Base-by-base conservation (phyloP, 305 asterid species). In the Rubia tinctorum region DNA sequence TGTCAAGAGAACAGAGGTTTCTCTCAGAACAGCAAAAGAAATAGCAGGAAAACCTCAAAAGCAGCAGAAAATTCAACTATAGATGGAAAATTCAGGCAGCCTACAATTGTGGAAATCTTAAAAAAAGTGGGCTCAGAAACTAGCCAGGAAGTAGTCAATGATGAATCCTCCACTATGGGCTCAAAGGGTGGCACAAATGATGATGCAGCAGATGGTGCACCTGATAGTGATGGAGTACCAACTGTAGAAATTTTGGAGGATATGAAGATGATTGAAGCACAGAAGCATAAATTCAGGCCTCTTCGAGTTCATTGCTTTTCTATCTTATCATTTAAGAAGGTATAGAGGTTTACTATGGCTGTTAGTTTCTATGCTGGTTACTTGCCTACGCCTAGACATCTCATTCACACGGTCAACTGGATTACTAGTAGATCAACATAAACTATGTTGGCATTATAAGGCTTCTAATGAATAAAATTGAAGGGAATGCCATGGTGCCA, bases 251-350 rank as follows among this genome's bases (percentile, higher is more conserved):
- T 90, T 61, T 90, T 88, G 75, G 83, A 84, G 56, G 84, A 85
- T 76, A 71, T 79, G 49, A 86, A 82, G 85, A 77, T 74, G 75
- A 76, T 92, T 66, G 96, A 90, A 82, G 85, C 85, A 68, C 98
- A 92, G 78, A 85, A 82, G 77, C 73, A 83, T 87, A 92, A 87
- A 73, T 88, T 90, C 88, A 87, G 98, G 90, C 96, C 90, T 77
- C 91, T 92, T 83, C 83, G 79, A 66, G 82, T 83, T 65, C 89
- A 85, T 69, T 90, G 96, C 81, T 78, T 86, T 81, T 73, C 86
- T 76, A 83, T 87, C 69, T 82, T 92, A 75, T 76, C 87, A 78
- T 79, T 81, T 80, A 59, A 75, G 69, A 83, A 87, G 97, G 97
- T 92, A 80, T 15, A 73, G 42, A 20, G 20, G 17, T 64, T 74